Evolutionary conservation across 1,284 basidiomycete genomes (phyloP), one percentile per base, ranked within the genome.

Genomic region (Naganishia sp.): DNA sequence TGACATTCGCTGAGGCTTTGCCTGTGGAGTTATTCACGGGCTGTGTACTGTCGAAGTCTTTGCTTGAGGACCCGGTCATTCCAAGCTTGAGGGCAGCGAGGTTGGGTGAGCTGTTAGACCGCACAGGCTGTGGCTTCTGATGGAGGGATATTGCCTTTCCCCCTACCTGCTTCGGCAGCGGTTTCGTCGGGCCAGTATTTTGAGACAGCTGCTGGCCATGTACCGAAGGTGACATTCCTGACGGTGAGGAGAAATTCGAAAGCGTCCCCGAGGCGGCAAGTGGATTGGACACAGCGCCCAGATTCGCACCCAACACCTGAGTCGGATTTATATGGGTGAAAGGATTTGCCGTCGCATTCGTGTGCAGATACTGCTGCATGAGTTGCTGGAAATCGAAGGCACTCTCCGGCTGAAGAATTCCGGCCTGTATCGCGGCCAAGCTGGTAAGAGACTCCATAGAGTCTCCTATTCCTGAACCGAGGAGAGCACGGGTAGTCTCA

Each of bases 321-420:
- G 87, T 88, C 2, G 92, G 92, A 80, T 94, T 90, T 68, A 94
- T 89, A 77, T 91, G 89, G 39, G 90, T 92, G 80, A 86, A 91
- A 4, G 86, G 86, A 46, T 65, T 62, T 17, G 73, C 71, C 13
- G 73, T 64, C 10, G 73, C 69, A 55, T 76, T 76, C 49, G 78
- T 74, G 46, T 76, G 74, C 47, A 80, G 72, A 69, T 80, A 81
- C 42, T 80, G 71, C 57, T 78, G 75, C 79, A 81, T 80, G 53
- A 81, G 71, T 63, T 80, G 79, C 64, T 79, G 75, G 72, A 81
- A 79, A 68, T 80, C 76, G 70, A 66, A 57, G 6, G 57, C 51
- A 32, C 53, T 58, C 39, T 53, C 64, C 17, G 52, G 42, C 50
- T 66, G 64, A 23, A 66, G 28, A 11, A 66, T 55, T 35, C 64